A percentile compares a stretch with the other conserved stretches of the same genome.
Evolutionary conservation across 768 basidiomycete genomes (phyloP).

Genomic region (Suillus subalutaceus): DNA sequence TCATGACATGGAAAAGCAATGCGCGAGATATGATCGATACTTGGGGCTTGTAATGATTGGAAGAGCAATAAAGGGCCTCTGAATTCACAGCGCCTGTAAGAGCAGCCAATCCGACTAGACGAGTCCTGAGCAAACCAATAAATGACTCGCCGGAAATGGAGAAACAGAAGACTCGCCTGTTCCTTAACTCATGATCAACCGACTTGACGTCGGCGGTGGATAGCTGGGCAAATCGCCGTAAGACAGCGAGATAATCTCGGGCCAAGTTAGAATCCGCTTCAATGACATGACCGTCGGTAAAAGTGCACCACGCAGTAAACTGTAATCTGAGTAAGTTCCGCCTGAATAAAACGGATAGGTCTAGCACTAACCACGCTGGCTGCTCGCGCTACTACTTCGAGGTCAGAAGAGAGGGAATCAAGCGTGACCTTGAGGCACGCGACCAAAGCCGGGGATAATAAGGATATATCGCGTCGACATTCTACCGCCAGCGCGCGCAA

Average conservation of each 20-base stretch:
- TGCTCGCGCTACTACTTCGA: constrained; percentile 76
- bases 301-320: constrained; percentile 93
- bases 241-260: constrained; percentile 66
- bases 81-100: constrained; percentile 81
- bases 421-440: constrained; percentile 64
- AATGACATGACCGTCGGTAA: constrained; percentile 82
- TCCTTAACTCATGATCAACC: constrained; percentile 69
- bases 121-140: constrained; percentile 52
- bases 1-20: constrained; percentile 66
- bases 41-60: constrained; percentile 72
- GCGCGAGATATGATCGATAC: constrained; percentile 71
- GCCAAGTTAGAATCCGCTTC: constrained; percentile 76
- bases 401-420: constrained; percentile 56
- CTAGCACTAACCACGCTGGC: constrained; percentile 71
- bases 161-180: constrained; percentile 53
- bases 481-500: constrained; percentile 82
- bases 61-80: constrained; percentile 78
- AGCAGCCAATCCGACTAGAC: constrained; percentile 85
- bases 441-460: constrained; percentile 72
- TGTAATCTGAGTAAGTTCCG: constrained; percentile 32
- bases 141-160: background rate
- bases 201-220: constrained; percentile 51
- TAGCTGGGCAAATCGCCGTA: constrained; percentile 65
- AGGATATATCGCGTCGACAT: constrained; percentile 81
- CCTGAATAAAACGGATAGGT: background rate